Evolutionary conservation across 768 basidiomycete genomes (phyloP), one percentile per base, ranked within the genome.

Genomic region (Russula compacta): DNA sequence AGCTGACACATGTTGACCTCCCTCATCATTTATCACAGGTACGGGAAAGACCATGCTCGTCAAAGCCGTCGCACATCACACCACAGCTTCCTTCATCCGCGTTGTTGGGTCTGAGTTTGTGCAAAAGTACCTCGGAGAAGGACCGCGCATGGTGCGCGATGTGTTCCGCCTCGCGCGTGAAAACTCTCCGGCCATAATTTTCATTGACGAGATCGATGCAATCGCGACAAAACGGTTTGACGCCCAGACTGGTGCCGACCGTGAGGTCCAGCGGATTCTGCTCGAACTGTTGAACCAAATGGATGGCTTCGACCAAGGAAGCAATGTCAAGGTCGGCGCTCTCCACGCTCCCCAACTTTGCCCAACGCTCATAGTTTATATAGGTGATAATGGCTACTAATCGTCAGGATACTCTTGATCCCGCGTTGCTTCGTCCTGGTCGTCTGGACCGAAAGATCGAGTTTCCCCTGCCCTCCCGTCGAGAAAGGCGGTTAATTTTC

Each of bases 361-460:
- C 15, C 3, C 39, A 15, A 42, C 6, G n/a, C 7, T 44, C 24
- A 53, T n/a, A 29, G 43, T 36, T 6, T 36, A 48, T 53, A 35
- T 62, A 97, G 94, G 97, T 99, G 44, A 99, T 99, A 72, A 98
- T 98, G 97, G 97, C 97, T 32, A 99, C 97, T 46, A 99, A 99
- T 76, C 89, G 97, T 68, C 91, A 92, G 49, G 97, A 99, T 73
- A 99, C 97, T 6, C 81, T 99, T 35, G 97, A 99, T 73, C 97
- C 97, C 60, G 97, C 97, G 5, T 78, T 99, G 44, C 86, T 99
- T 39, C 92, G 97, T 68, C 97, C 97, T 43, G 97, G 97, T 70
- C 92, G 97, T 69, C 81, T 99, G 12, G 97, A 99, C 75, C 80
- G 97, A 69, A 99, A 99, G 79, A 99, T 99, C 67, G 97, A 99